A percentile compares a stretch with the other conserved stretches of the same genome.
Conservation (phyloP, 192 early-diverging fungal genomes). For the Coemansia sp. region DNA sequence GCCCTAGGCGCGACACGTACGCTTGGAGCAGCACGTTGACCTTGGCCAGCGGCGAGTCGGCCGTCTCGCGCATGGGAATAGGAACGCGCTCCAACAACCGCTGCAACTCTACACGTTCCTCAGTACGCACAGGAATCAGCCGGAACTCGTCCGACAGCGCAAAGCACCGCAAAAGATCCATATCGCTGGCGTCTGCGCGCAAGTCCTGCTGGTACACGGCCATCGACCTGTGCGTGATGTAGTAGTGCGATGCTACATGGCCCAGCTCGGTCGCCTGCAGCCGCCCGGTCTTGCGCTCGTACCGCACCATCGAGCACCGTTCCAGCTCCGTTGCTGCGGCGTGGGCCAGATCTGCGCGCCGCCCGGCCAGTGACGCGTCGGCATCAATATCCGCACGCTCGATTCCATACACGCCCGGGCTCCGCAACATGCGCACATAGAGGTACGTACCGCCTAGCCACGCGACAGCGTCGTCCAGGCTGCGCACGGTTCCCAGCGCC, state of each 20-base stretch:
- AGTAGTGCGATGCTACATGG: slow-evolving; percentile 94
- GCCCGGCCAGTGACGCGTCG: slow-evolving; percentile 72
- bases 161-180: slow-evolving; percentile 87
- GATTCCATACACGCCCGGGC: slow-evolving; percentile 82
- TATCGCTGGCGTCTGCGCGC: slow-evolving; percentile 82
- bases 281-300: slow-evolving; percentile 85
- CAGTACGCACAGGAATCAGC: slow-evolving; percentile 87
- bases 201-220: slow-evolving; percentile 89
- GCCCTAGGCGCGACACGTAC: slow-evolving; percentile 88
- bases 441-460: slow-evolving; percentile 96
- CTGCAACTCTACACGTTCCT: slow-evolving; percentile 86
- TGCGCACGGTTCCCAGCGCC: slow-evolving; percentile 84
- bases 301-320: slow-evolving; percentile 89
- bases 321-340: slow-evolving; percentile 80
- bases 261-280: slow-evolving; percentile 89
- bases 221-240: slow-evolving; percentile 89
- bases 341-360: slow-evolving; percentile 86
- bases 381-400: slow-evolving; percentile 49
- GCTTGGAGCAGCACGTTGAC: slow-evolving; percentile 91
- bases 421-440: slow-evolving; percentile 93
- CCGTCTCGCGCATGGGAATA: slow-evolving; percentile 83
- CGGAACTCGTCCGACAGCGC: slow-evolving; percentile 89
- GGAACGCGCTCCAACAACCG: slow-evolving; percentile 91
- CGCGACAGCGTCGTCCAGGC: slow-evolving; percentile 87
- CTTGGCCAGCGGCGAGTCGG: slow-evolving; percentile 89